A percentile compares a stretch with the other conserved stretches of the same genome.
Evolutionary conservation across 1,284 basidiomycete genomes (phyloP).

Genomic region (Leccinum griseonigrum): DNA sequence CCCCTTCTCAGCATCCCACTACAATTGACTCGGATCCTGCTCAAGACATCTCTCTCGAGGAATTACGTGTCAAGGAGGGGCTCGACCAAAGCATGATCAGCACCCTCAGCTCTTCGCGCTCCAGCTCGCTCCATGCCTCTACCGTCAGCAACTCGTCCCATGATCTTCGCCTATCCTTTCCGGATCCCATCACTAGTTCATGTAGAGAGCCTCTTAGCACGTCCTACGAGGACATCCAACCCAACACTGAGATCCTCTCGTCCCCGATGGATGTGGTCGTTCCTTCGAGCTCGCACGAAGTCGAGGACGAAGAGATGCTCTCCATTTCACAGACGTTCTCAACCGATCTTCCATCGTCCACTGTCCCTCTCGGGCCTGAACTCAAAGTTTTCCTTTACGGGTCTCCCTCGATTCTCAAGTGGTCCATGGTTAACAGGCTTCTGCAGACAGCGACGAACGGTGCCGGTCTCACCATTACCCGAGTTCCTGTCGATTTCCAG

Average conservation of each 20-base stretch:
- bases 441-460: slow-evolving; percentile 42
- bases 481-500: slow-evolving; percentile 20
- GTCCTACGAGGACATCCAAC: slow-evolving; percentile 29
- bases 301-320: slow-evolving; percentile 28
- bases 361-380: slow-evolving; percentile 32
- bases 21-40: slow-evolving; percentile 26
- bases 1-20: slow-evolving; percentile 26
- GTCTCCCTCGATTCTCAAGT: slow-evolving; percentile 50
- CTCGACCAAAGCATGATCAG: slow-evolving; percentile 78
- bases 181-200: slow-evolving; percentile 70
- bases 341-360: slow-evolving; percentile 32
- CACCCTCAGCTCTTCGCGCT: slow-evolving; percentile 67
- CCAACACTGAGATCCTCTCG: slow-evolving; percentile 9
- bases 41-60: slow-evolving; percentile 43
- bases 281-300: slow-evolving; percentile 8
- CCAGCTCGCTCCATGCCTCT: slow-evolving; percentile 52
- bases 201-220: slow-evolving; percentile 38
- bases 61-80: slow-evolving; percentile 63
- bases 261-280: slow-evolving; percentile 19
- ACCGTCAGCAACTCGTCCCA: slow-evolving; percentile 57
- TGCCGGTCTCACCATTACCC: slow-evolving; percentile 24
- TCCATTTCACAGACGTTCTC: slow-evolving; percentile 18
- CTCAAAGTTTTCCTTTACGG: slow-evolving; percentile 66
- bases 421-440: slow-evolving; percentile 54
- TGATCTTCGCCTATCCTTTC: slow-evolving; percentile 74